Evolutionary conservation across 768 basidiomycete genomes (phyloP), one percentile per base, ranked within the genome.

Genomic region (Dentipellis sp.): DNA sequence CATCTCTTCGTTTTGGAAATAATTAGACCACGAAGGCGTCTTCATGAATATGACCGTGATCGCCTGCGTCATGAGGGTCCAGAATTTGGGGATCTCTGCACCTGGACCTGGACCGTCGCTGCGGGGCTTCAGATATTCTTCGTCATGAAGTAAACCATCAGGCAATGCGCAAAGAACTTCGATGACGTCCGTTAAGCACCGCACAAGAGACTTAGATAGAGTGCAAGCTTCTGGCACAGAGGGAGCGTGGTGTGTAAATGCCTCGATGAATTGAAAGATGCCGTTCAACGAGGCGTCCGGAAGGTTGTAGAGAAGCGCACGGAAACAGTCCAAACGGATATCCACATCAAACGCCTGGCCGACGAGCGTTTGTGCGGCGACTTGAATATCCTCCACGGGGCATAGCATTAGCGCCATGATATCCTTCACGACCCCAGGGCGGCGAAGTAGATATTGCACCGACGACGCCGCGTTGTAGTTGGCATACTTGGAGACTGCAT

Each of bases 301-400:
- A 53, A 80, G 74, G 53, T 86, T 80, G 61, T 78, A 74, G 2
- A 98, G 74, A 19, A 98, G 72, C 12, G 81, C 83, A 8, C 88
- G 83, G 65, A 97, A 87, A 66, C 91, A 94, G 60, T 97, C 94
- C 39, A 81, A 76, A 46, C 97, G 88, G 23, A 81, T 84, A 64
- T 94, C 91, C n/a, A 84, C 89, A 61, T 95, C 89, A 63, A 88
- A 94, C 0, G 92, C 88, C 54, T 91, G 80, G 10, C 87, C 87
- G 23, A 91, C 78, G n/a, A 98, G 67, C 17, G 80, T 79, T 66
- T 93, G 88, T 1, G 86, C 88, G 10, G 87, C 83, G 46, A 76
- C 73, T 62, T 89, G 88, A 14, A 94, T 71, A 12, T 82, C 78
- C 17, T 84, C 83, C 34, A 85, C 75, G 0, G 95, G 94, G 17